Base-by-base conservation (phyloP, 2,329 filamentous ascomycete species). In the Xylaria polymorpha region DNA sequence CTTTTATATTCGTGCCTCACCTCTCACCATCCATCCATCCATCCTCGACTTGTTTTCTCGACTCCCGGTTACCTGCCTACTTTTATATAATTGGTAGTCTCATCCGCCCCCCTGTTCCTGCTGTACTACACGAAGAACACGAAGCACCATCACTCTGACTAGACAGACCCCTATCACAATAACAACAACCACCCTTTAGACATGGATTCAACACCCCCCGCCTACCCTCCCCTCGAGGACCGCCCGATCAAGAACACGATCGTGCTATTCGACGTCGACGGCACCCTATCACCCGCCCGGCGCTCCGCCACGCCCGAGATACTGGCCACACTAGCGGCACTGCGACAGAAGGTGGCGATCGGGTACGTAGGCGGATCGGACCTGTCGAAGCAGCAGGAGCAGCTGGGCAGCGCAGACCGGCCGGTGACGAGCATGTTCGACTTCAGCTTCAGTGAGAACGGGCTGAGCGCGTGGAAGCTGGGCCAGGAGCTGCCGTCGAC, bases 391-490 rank as follows among this genome's bases (percentile, higher is more conserved):
- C 96, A 98, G 83, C 94, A 98, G 83, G 96, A 98, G 83, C 95
- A 98, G 84, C 88, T 98, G 71, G 94, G 94, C 80, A 87, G 88
- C 4, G 80, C 87, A 32, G 83, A 87, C 67, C 81, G 83, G 35
- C 86, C 91, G 74, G 95, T 98, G 70, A 94, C 90, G 61, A 85
- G 89, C 71, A 90, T 98, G 77, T 99, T 99, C 85, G 96, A 99
- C 86, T 99, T 93, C 85, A 96, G 92, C 88, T 99, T 99, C 85
- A 86, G 94, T 68, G 96, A 99, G 85, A 99, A 99, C 83, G 96
- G 96, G 12, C 89, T 99, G 74, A 97, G 92, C 1, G 96, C 95
- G 51, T 97, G 88, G 86, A 94, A 94, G 78, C 83, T 94, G 77
- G 96, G 95, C 76, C 82, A 90, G 80, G 86, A 88, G 64, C 88